These are phyloP conservation scores for Jatropha podagrica DNA, from an alignment of 441 rosid genomes.

Conservation along the genomic window DNA sequence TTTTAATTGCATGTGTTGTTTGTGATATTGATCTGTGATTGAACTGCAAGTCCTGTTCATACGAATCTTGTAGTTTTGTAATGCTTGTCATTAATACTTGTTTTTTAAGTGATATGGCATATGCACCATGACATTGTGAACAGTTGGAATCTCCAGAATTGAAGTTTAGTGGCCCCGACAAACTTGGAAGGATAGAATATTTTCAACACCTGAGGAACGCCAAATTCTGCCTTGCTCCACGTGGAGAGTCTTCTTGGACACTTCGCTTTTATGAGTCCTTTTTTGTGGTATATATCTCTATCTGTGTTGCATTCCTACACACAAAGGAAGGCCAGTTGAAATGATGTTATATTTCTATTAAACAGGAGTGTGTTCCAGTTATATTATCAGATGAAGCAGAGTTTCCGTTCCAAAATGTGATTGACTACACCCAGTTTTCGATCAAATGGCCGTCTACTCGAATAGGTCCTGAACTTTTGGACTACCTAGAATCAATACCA, in stretches of 20 bases:
- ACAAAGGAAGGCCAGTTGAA: not conserved
- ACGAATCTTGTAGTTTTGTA: not conserved
- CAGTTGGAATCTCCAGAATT: constrained; percentile 97
- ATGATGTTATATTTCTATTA: constrained; percentile 17
- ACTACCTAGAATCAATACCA: constrained; percentile 81
- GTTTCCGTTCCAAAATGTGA: constrained; percentile 86
- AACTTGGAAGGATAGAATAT: constrained; percentile 74
- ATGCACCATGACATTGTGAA: constrained; percentile 36
- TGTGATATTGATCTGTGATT: constrained; percentile 3
- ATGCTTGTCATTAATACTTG: not conserved
- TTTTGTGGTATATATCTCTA: constrained; percentile 70
- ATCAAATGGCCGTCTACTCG: constrained; percentile 92
- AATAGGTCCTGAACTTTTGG: constrained; percentile 73
- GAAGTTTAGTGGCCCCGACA: constrained; percentile 82
- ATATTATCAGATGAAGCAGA: constrained; percentile 85
- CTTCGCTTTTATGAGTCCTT: constrained; percentile 92
- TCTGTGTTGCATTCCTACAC: constrained; percentile 10
- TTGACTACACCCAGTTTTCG: constrained; percentile 72
- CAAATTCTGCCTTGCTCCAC: constrained; percentile 94
- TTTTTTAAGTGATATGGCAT: not conserved
- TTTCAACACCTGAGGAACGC: constrained; percentile 89
- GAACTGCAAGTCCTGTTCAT: not conserved
- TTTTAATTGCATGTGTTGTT: not conserved
- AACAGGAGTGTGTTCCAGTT: constrained; percentile 95
- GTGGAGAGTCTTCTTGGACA: constrained; percentile 98